Evolutionary conservation across 2,329 filamentous ascomycete species (phyloP), one percentile per base, ranked within the genome.

Genomic region (Bimuria novae-zelandiae): DNA sequence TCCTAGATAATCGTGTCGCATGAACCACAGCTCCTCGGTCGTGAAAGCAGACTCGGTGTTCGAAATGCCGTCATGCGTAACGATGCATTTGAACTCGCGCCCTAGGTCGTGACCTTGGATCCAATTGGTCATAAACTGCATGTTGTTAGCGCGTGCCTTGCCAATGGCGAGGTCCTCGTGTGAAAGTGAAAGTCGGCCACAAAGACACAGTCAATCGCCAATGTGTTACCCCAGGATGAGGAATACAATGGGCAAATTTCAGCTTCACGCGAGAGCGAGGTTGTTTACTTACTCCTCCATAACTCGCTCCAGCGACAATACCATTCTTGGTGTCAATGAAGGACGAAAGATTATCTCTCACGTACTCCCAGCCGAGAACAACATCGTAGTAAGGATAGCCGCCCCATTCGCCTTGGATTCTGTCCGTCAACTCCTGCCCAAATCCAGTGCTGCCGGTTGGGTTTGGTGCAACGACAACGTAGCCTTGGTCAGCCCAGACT

Each of bases 11-110:
- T 76, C 80, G 58, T 76, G 79, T 53, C 79, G 68, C 19, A 78
- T 78, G 62, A 82, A 82, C 76, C 77, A 82, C 14, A 81, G 61
- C 55, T 82, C 80, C 17, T 82, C 80, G 1, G 77, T 76, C 0
- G 71, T 65, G 60, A 80, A 75, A 59, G 77, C 74, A 3, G 65
- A 71, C 29, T 76, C 69, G 6, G 77, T 76, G 63, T 86, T 88
- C 71, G 91, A 92, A 50, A 92, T 87, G 43, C 92, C 92, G 63
- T 96, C 91, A 70, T 96, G 92, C 63, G 88, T 92, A 21, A 96
- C 91, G 6, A 97, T 81, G 0, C 90, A 90, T 74, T 91, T 91
- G 82, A 97, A 95, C 64, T 89, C 86, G 35, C 89, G 84, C 22
- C 91, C 92, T 0, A 97, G 82, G 1, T 85, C 83, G 56, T 94